phyloP scores from a whole-genome alignment of 2,329 filamentous ascomycete species.

The Calonectria pseudoturangicola region DNA sequence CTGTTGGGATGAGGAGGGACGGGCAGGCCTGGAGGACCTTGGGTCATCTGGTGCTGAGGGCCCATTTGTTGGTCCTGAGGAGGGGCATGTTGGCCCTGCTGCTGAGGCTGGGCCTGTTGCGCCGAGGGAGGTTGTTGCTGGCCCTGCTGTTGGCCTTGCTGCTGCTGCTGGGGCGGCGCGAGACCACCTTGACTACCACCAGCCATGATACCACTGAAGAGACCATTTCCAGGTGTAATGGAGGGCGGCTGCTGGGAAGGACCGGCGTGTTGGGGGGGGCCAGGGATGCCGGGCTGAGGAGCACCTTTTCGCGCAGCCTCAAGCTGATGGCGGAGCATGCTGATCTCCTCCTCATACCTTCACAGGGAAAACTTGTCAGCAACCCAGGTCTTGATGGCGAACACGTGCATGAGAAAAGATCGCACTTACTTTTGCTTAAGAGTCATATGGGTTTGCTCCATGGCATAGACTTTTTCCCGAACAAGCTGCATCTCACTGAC shows the following conservation, averaged over 20 bases:
- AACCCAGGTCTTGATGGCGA: neutral
- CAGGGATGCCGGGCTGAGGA: constrained; percentile 76
- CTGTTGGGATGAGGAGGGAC: constrained; percentile 76
- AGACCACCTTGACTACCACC: constrained; percentile 89
- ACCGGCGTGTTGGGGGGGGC: constrained; percentile 83
- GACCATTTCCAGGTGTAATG: constrained; percentile 91
- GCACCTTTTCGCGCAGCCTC: constrained; percentile 81
- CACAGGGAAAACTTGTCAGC: constrained; percentile 35
- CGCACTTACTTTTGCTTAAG: constrained; percentile 90
- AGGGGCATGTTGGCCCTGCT: constrained; percentile 73
- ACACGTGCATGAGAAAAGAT: neutral
- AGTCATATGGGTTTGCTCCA: constrained; percentile 91
- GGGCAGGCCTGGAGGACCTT: constrained; percentile 81
- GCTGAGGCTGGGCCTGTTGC: constrained; percentile 63
- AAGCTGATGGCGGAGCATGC: constrained; percentile 89
- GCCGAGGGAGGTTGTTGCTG: constrained; percentile 73
- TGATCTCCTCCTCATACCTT: constrained; percentile 96
- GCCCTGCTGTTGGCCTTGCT: constrained; percentile 73
- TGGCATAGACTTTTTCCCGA: constrained; percentile 91
- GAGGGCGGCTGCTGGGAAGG: constrained; percentile 91
- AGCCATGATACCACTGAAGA: constrained; percentile 97
- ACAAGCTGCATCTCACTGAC: constrained; percentile 97
- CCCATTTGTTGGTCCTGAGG: constrained; percentile 78
- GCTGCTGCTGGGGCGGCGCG: constrained; percentile 82
- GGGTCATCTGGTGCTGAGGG: constrained; percentile 76